Evolutionary conservation across 2,329 filamentous ascomycete species (phyloP).

Genomic region (Davidsoniella neocaledoniae): DNA sequence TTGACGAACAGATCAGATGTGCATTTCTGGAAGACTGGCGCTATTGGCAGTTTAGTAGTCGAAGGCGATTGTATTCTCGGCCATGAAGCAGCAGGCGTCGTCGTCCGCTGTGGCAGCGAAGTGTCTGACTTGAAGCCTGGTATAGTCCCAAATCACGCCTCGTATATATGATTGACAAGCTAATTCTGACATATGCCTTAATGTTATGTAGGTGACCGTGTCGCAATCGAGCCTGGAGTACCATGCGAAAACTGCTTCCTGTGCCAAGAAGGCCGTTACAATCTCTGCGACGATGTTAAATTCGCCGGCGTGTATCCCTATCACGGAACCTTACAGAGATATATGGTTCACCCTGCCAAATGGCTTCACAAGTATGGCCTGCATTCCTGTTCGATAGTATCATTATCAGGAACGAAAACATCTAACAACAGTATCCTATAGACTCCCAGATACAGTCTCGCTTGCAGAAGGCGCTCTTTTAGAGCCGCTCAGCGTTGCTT

Average conservation of each 20-base stretch:
- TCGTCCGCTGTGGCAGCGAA: slow-evolving; percentile 37
- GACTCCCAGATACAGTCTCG: slow-evolving; percentile 40
- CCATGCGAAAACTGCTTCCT: slow-evolving; percentile 44
- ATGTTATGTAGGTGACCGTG: slow-evolving; percentile 36
- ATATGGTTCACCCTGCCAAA: slow-evolving; percentile 43
- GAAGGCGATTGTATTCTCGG: slow-evolving; percentile 48
- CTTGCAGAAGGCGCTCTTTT: slow-evolving; percentile 43
- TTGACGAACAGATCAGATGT: slow-evolving; percentile 33
- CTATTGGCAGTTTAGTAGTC: slow-evolving; percentile 45
- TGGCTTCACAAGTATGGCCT: slow-evolving; percentile 33
- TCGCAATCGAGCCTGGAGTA: slow-evolving; percentile 50
- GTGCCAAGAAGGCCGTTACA: slow-evolving; percentile 43
- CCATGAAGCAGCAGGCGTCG: slow-evolving; percentile 46
- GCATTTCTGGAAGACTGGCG: slow-evolving; percentile 50
- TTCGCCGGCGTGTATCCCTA: slow-evolving; percentile 46
- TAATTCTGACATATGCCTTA: too few species aligned
- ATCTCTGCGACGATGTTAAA: slow-evolving; percentile 44
- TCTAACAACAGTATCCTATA: slow-evolving; percentile 15
- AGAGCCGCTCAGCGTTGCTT: slow-evolving; percentile 44
- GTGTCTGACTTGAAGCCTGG: slow-evolving; percentile 33
- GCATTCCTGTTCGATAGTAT: not conserved
- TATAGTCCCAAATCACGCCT: too few species aligned
- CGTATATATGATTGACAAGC: too few species aligned
- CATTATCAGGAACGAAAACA: not conserved
- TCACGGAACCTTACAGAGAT: slow-evolving; percentile 42